Evolutionary conservation across 805 yeast genomes (phyloP), one percentile per base, ranked within the genome.

Genomic region (Lachancea lanzarotensis): DNA sequence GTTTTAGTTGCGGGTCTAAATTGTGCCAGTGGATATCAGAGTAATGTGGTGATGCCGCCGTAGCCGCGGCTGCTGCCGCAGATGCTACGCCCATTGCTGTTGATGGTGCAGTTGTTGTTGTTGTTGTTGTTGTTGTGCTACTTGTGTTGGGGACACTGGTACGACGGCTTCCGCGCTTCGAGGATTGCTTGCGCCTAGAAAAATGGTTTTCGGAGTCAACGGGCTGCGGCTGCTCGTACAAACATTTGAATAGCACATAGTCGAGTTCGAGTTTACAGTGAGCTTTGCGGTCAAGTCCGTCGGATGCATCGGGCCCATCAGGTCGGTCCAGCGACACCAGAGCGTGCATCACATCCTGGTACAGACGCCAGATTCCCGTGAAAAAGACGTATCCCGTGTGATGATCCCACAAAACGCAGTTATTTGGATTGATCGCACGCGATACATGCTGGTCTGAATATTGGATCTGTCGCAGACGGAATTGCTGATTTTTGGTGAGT

Each of bases 401-500:
- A 58, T 82, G 81, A 61, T 84, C 93, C 96, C 96, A 88, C 50
- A 87, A 80, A 45, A 88, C 76, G 78, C 88, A 78, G 54, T 84
- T 83, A 47, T 73, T 78, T 52, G 57, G 57, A 39, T 60, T 62
- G 40, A 63, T 54, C 25, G 60, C 49, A 25, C 49, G 51, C 3
- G 47, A 39, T 11, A 38, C 40, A 8, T 42, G 47, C 38, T 43
- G 46, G 42, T 43, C 46, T 22, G 46, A 37, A 33, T 43, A 43
- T 42, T 47, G 56, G 35, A 59, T 42, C 42, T 60, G 61, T 25
- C 52, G 53, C 40, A 59, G 41, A 41, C 57, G 57, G 50, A 56
- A 59, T 45, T 60, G 64, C 50, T 62, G 66, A 42, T 62, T 61
- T 40, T 59, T 62, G 6, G 62, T 56, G 27, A 60, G 38, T 29